Conservation (phyloP, 2,329 filamentous ascomycete genomes). For the Seiridium cupressi region DNA sequence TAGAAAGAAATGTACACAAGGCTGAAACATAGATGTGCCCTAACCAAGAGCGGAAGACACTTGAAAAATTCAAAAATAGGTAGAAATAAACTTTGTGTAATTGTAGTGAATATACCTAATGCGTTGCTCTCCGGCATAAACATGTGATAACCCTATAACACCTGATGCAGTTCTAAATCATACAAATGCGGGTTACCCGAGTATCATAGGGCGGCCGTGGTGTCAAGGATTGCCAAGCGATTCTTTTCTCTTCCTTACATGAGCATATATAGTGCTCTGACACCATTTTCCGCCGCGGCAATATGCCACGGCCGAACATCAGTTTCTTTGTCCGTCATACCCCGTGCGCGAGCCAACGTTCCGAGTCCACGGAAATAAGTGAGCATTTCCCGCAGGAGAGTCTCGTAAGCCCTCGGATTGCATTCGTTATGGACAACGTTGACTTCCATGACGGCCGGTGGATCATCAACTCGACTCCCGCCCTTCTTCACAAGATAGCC, state of each 20-base stretch:
- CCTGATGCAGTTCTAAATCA: not conserved
- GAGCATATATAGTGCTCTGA: constrained; percentile 61
- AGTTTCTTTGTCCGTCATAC: constrained; percentile 55
- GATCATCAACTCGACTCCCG: constrained; percentile 53
- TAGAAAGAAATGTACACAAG: no score
- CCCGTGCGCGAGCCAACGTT: constrained; percentile 66
- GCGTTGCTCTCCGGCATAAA: no score
- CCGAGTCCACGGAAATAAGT: constrained; percentile 67
- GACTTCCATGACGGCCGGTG: constrained; percentile 61
- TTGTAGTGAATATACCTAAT: not conserved
- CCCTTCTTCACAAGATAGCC: constrained; percentile 66
- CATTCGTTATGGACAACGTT: constrained; percentile 60
- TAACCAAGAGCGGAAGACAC: no score
- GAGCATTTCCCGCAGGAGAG: constrained; percentile 68
- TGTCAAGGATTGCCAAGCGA: not conserved
- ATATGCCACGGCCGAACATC: constrained; percentile 78
- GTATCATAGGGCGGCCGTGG: no score
- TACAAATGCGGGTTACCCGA: not conserved
- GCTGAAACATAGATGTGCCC: no score
- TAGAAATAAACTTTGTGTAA: not conserved
- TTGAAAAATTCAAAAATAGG: not conserved
- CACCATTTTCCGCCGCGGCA: constrained; percentile 67
- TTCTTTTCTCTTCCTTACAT: constrained; percentile 43
- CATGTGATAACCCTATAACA: not conserved
- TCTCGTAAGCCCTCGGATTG: constrained; percentile 56